Evolutionary conservation across 768 basidiomycete species (phyloP).

Genomic region (Suillus subalutaceus): DNA sequence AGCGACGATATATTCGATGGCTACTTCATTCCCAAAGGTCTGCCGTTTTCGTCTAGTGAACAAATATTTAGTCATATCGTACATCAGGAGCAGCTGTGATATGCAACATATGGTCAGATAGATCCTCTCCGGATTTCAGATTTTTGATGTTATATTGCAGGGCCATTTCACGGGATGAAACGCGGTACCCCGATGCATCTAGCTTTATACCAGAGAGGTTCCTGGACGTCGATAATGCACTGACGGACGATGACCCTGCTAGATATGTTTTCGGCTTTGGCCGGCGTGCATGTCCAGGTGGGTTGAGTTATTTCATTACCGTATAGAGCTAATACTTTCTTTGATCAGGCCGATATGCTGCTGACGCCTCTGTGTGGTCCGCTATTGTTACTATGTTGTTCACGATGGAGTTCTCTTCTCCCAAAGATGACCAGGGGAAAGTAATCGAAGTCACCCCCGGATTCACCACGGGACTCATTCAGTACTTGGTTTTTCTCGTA

Average conservation of each 20-base stretch:
- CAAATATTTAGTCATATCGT: background rate
- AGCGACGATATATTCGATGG: constrained; percentile 43
- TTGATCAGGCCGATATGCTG: constrained; percentile 9
- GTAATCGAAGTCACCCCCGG: constrained; percentile 9
- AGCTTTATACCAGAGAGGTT: constrained; percentile 20
- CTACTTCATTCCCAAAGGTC: constrained; percentile 31
- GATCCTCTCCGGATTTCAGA: background rate
- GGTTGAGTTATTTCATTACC: background rate
- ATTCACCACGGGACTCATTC: constrained; percentile 4
- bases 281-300: constrained; percentile 16
- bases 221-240: constrained; percentile 1
- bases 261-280: constrained; percentile 14
- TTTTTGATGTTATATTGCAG: background rate
- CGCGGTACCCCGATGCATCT: constrained; percentile 12
- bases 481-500: background rate
- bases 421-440: constrained; percentile 6
- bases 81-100: constrained; percentile 5
- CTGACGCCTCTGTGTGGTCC: constrained; percentile 13
- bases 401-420: constrained; percentile 1
- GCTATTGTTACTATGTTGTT: constrained; percentile 11
- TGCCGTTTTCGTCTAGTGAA: background rate
- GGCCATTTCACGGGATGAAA: constrained; percentile 12
- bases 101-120: constrained; percentile 6
- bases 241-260: constrained; percentile 14
- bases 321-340: background rate